Evolutionary conservation across 768 basidiomycete genomes (phyloP).

Genomic region (Strobilomyces confusus): DNA sequence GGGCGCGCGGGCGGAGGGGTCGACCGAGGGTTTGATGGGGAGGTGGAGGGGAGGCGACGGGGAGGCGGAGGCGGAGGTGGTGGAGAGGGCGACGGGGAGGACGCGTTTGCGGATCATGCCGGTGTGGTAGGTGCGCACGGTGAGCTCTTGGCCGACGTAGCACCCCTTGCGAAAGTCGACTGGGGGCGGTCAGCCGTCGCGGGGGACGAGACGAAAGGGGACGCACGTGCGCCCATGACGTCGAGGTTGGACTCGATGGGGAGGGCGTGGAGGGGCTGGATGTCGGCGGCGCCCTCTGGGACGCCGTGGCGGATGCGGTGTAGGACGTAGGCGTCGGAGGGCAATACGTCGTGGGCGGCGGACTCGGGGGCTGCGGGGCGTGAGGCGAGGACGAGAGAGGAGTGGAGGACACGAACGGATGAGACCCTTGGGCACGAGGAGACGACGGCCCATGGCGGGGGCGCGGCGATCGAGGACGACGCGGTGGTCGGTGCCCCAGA

Average conservation of each 20-base stretch:
- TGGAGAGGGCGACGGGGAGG: slow-evolving; percentile 64
- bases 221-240: slow-evolving; percentile 87
- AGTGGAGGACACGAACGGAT: slow-evolving; percentile 46
- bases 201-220: not conserved
- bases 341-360: slow-evolving; percentile 51
- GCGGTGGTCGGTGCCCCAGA: slow-evolving; percentile 57
- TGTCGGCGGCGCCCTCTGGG: slow-evolving; percentile 81
- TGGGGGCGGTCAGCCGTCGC: slow-evolving; percentile 28
- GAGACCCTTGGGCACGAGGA: slow-evolving; percentile 67
- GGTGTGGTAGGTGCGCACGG: slow-evolving; percentile 94
- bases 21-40: slow-evolving; percentile 22
- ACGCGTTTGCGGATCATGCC: slow-evolving; percentile 89
- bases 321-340: slow-evolving; percentile 59
- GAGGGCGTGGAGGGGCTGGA: slow-evolving; percentile 71
- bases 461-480: slow-evolving; percentile 63
- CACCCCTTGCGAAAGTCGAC: slow-evolving; percentile 98
- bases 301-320: slow-evolving; percentile 82
- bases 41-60: slow-evolving; percentile 15
- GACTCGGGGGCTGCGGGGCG: slow-evolving; percentile 45
- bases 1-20: slow-evolving; percentile 30
- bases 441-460: slow-evolving; percentile 72
- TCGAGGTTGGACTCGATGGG: slow-evolving; percentile 96
- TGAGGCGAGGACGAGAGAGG: not conserved
- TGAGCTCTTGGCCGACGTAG: slow-evolving; percentile 96
- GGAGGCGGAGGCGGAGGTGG: slow-evolving; percentile 16